phyloP scores from a whole-genome alignment of 2,329 filamentous ascomycete genomes.

The Didymella lethalis region DNA sequence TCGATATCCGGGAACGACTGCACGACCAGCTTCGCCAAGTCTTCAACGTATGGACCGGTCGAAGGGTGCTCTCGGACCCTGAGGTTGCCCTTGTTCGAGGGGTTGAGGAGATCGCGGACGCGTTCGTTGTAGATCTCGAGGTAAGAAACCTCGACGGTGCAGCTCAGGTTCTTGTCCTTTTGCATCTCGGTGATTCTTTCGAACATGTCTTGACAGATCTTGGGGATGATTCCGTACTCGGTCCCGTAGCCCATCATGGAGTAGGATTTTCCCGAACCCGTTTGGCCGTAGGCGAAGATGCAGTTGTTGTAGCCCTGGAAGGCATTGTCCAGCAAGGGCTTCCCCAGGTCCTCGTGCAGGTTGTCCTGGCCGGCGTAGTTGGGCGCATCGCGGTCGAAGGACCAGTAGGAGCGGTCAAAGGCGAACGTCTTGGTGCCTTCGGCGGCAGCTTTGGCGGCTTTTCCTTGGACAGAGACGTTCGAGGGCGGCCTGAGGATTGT shows the following conservation, averaged over 20 bases:
- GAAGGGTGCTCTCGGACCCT: slow-evolving; percentile 98
- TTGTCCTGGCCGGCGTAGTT: slow-evolving; percentile 91
- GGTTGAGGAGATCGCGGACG: slow-evolving; percentile 93
- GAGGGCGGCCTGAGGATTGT: slow-evolving; percentile 81
- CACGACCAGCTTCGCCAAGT: slow-evolving; percentile 93
- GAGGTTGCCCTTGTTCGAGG: slow-evolving; percentile 92
- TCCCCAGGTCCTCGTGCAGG: slow-evolving; percentile 86
- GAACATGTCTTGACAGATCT: slow-evolving; percentile 98
- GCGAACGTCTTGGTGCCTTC: slow-evolving; percentile 84
- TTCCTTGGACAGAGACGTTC: slow-evolving; percentile 64
- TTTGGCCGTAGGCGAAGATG: slow-evolving; percentile 99
- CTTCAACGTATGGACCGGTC: slow-evolving; percentile 96
- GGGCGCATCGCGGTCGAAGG: slow-evolving; percentile 81
- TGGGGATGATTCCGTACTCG: slow-evolving; percentile 93
- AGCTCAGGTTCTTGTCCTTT: slow-evolving; percentile 79
- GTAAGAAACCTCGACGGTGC: slow-evolving; percentile 97
- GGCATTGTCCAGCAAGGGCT: slow-evolving; percentile 93
- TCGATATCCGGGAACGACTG: slow-evolving; percentile 95
- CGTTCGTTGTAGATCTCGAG: slow-evolving; percentile 99
- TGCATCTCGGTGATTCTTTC: slow-evolving; percentile 76
- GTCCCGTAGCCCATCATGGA: slow-evolving; percentile 99
- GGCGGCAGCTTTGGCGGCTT: slow-evolving; percentile 69
- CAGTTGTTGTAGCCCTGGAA: slow-evolving; percentile 99
- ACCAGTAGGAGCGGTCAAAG: slow-evolving; percentile 98
- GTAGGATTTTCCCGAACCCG: slow-evolving; percentile 97